Conservation (phyloP, 768 basidiomycete genomes). For the Mycena floridula region DNA sequence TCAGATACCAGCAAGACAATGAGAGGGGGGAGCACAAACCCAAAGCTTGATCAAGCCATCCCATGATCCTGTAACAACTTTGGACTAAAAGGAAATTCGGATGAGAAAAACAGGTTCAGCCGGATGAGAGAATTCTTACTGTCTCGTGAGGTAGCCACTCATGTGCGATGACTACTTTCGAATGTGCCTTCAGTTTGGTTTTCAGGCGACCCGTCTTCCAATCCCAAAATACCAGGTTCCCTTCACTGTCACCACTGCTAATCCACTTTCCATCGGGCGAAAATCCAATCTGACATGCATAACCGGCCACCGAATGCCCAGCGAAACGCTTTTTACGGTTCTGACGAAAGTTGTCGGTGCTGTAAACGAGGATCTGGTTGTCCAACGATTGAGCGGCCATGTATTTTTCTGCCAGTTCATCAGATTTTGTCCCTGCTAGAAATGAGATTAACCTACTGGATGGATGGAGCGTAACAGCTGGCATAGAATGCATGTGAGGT, state of each 20-base stretch:
- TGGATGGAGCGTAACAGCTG: conserved; percentile 92
- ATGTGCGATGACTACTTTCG: conserved; percentile 95
- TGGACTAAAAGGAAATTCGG: conserved; percentile 56
- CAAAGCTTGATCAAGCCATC: conserved; percentile 97
- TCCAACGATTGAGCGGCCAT: conserved; percentile 97
- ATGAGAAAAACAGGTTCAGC: conserved; percentile 29
- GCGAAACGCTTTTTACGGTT: conserved; percentile 98
- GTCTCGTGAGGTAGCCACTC: conserved; percentile 98
- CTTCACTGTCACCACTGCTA: conserved; percentile 91
- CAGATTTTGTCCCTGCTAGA: no score
- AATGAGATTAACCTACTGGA: no score
- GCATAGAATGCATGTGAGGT: conserved; percentile 99
- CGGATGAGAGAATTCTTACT: conserved; percentile 54
- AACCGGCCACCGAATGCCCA: conserved; percentile 94
- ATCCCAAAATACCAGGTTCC: conserved; percentile 98
- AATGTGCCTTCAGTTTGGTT: conserved; percentile 82
- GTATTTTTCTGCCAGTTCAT: conserved; percentile 75
- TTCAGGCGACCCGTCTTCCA: conserved; percentile 98
- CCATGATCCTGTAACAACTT: conserved; percentile 96
- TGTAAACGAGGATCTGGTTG: conserved; percentile 97
- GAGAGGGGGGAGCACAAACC: conserved; percentile 43
- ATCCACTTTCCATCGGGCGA: conserved; percentile 99
- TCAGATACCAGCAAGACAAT: no score
- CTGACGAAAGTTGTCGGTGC: conserved; percentile 97
- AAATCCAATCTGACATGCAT: conserved; percentile 95